Base-by-base conservation (phyloP, 169 alveolate genomes). In the Hepatocystis sp. region DNA sequence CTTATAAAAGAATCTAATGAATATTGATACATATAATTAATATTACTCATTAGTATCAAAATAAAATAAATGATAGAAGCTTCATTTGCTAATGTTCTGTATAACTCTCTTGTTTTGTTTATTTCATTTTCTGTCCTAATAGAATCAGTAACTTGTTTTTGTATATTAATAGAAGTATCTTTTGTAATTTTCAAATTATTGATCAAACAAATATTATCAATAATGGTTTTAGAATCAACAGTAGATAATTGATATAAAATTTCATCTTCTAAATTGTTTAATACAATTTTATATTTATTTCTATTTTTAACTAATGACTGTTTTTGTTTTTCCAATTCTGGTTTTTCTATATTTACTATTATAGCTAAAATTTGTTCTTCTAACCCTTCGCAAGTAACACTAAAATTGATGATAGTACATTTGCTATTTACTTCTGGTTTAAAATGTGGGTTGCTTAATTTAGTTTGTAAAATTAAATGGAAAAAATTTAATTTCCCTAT, bases 341-440 rank as follows among this genome's bases (percentile, higher is more conserved):
- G 98, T 92, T 97, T 97, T 90, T 98, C 99, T 1, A 96, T 97
- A 91, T 97, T 96, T 64, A 97, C 99, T 46, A 98, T 98, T 91
- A 93, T 95, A 15, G 98, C 98, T 51, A 97, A 84, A 44, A 98
- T 93, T 91, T 97, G 97, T 58, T 98, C 99, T 94, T 98, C 99
- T 66, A 98, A 91, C 52, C 99, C 99, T 61, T 94, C 95, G 85
- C 97, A 98, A 8, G 99, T 98, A 67, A 97, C 99, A 84, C 97
- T 97, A 93, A 98, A 98, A 94, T 98, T 96, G 53, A 98, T 97
- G 61, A 98, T 88, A 10, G 99, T 97, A 81, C 99, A 97, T 90
- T 97, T 96, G 27, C 99, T 99, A 11, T 98, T 98, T 21, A 96
- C 96, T 92, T 98, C 99, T 2, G 99, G 99, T 86, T 96, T 96